Evolutionary conservation across 2,329 filamentous ascomycete genomes (phyloP).

Genomic region (Verticillium zaregamsianum): DNA sequence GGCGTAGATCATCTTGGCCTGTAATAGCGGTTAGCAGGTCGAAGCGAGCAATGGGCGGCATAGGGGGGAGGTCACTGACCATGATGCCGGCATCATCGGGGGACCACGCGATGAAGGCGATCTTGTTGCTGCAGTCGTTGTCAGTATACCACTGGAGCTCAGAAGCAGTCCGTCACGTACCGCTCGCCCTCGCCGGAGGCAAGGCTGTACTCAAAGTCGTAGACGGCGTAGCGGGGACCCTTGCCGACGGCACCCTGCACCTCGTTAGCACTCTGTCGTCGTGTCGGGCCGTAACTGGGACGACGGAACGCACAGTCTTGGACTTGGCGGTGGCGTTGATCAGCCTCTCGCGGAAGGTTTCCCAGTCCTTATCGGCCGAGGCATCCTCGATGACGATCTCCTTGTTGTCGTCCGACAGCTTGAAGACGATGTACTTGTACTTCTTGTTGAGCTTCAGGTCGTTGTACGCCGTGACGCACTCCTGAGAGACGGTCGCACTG

Average conservation of each 20-base stretch:
- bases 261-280: background rate
- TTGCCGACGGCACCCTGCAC: conserved; percentile 52
- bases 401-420: conserved; percentile 79
- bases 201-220: conserved; percentile 76
- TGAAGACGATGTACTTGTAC: conserved; percentile 85
- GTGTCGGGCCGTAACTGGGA: background rate
- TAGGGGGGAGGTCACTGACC: conserved; percentile 44
- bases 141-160: conserved; percentile 4
- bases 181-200: conserved; percentile 68
- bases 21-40: conserved; percentile 9
- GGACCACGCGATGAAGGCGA: conserved; percentile 75
- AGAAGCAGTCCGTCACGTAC: conserved; percentile 32
- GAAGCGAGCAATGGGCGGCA: background rate
- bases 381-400: conserved; percentile 77
- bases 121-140: conserved; percentile 58
- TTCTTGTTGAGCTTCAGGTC: conserved; percentile 79
- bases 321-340: conserved; percentile 68
- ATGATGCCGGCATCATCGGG: conserved; percentile 76
- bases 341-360: conserved; percentile 72
- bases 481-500: conserved; percentile 68
- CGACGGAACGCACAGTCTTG: conserved; percentile 52
- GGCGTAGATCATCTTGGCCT: conserved; percentile 89
- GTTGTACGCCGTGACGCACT: conserved; percentile 71
- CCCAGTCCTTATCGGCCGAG: conserved; percentile 63
- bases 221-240: conserved; percentile 79